Evolutionary conservation across 2,329 filamentous ascomycete genomes (phyloP).

Genomic region (Fusarium sp.): DNA sequence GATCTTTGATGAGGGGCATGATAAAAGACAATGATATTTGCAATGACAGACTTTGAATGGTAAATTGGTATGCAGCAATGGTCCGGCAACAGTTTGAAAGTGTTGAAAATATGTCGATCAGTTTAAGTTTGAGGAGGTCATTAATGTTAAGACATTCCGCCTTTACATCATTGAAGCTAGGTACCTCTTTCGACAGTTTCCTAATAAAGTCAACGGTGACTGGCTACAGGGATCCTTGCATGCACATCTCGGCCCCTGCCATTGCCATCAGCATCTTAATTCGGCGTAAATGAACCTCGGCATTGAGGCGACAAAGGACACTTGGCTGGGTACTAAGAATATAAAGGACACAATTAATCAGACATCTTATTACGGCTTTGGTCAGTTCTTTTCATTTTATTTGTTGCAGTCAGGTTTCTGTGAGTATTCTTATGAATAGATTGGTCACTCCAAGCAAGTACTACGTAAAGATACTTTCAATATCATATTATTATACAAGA

Average conservation of each 20-base stretch:
- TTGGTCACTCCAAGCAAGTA: background rate
- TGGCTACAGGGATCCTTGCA: slow-evolving; percentile 12
- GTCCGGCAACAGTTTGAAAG: background rate
- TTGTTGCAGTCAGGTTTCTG: background rate
- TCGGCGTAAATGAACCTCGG: slow-evolving; percentile 2
- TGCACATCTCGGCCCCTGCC: background rate
- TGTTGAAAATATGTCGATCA: background rate
- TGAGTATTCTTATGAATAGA: background rate
- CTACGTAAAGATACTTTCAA: background rate
- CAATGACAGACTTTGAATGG: background rate
- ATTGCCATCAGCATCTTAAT: slow-evolving; percentile 36
- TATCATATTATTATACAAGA: background rate
- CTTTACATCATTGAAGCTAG: slow-evolving; percentile 21
- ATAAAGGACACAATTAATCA: background rate
- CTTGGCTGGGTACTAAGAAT: no score
- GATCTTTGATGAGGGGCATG: slow-evolving; percentile 61
- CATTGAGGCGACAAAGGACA: background rate
- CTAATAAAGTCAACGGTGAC: background rate
- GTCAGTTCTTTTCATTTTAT: background rate
- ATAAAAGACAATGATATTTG: background rate
- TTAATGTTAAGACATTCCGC: slow-evolving; percentile 3
- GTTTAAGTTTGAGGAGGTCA: slow-evolving; percentile 11
- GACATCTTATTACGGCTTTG: background rate
- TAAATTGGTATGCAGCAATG: background rate
- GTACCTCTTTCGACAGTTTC: background rate